Percentiles rank a stretch among this genome's conserved stretches.
These are phyloP conservation scores for Phlebopus sp. DNA, from an alignment of 1,284 basidiomycete species.

Conservation along the genomic window DNA sequence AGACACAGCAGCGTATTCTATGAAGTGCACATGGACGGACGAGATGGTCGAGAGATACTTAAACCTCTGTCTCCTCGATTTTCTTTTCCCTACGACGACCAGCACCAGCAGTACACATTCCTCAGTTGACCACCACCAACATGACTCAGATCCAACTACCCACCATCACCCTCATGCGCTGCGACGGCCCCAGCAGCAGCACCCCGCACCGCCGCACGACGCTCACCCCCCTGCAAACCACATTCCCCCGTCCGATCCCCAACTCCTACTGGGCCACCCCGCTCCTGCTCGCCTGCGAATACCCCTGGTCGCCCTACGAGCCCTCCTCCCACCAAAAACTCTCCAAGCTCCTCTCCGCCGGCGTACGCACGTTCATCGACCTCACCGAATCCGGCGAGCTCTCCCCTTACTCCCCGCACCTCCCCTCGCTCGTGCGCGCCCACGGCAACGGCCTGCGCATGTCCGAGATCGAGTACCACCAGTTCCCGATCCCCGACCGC, in stretches of 20 bases:
- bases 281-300: conserved; percentile 70
- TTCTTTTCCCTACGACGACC: not conserved
- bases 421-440: conserved; percentile 48
- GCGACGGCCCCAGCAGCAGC: conserved; percentile 12
- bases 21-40: conserved; percentile 3
- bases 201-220: conserved; percentile 27
- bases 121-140: not conserved
- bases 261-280: conserved; percentile 81
- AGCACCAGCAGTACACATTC: not conserved
- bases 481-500: conserved; percentile 72
- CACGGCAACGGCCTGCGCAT: conserved; percentile 57
- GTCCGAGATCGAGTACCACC: conserved; percentile 60
- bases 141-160: conserved; percentile 15
- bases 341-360: conserved; percentile 63
- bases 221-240: conserved; percentile 13
- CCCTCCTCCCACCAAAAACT: conserved; percentile 51
- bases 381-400: conserved; percentile 73
- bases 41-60: conserved; percentile 2
- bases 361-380: conserved; percentile 76
- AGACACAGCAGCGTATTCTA: not conserved
- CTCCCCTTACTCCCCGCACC: conserved; percentile 56
- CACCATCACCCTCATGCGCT: conserved; percentile 10
- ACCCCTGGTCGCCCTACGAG: conserved; percentile 63
- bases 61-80: not conserved
- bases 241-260: conserved; percentile 56